Evolutionary conservation across 2,329 filamentous ascomycete species (phyloP).

Genomic region (Venturia aucupariae): DNA sequence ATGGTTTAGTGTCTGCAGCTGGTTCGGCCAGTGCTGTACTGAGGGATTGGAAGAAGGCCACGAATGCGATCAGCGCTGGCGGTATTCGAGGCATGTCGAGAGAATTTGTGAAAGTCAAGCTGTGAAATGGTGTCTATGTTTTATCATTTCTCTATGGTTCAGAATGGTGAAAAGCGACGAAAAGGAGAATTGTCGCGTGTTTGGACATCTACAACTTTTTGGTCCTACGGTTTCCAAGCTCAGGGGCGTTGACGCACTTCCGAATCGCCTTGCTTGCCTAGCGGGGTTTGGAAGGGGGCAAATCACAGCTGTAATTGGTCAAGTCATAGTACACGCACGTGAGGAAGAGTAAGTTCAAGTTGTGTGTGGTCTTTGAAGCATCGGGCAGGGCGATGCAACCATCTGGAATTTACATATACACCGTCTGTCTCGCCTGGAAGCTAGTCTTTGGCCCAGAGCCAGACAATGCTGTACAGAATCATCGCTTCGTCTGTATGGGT

Average conservation of each 20-base stretch:
- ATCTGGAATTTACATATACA: background rate
- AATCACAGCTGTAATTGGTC: background rate
- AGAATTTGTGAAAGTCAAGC: background rate
- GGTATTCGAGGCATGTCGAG: background rate
- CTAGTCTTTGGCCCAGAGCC: background rate
- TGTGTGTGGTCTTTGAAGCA: background rate
- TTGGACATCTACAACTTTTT: background rate
- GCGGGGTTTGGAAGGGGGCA: background rate
- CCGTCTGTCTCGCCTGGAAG: background rate
- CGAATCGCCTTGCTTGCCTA: background rate
- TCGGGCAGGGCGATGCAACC: background rate
- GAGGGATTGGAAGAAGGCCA: slow-evolving; percentile 11
- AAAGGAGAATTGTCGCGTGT: background rate
- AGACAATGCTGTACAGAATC: background rate
- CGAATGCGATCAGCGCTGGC: slow-evolving; percentile 8
- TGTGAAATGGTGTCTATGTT: too few relatives aligned
- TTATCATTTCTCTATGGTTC: background rate
- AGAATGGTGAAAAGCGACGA: background rate
- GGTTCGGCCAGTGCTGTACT: background rate
- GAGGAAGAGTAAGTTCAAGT: background rate
- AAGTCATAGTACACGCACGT: background rate
- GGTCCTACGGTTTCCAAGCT: background rate
- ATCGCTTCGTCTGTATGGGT: background rate
- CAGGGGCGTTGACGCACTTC: background rate
- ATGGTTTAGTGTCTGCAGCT: slow-evolving; percentile 1